Percentiles rank a stretch among this genome's conserved stretches.
phyloP scores from a whole-genome alignment of 805 yeast species.

The Candida coquimbonensis region DNA sequence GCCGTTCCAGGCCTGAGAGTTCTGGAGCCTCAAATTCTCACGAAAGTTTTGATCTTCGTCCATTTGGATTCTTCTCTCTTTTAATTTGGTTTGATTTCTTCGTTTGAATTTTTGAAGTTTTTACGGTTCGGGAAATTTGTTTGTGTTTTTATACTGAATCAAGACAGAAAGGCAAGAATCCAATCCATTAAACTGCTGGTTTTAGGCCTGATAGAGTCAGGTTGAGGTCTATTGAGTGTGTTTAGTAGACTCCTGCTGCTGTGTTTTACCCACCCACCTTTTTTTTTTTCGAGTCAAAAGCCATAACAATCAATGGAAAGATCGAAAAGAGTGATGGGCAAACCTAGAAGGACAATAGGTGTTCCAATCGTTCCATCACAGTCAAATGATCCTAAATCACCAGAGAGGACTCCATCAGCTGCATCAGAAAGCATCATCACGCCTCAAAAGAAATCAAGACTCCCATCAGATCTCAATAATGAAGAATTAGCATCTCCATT shows the following conservation, averaged over 20 bases:
- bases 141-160: no score
- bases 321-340: conserved; percentile 1
- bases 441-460: background rate
- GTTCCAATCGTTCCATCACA: background rate
- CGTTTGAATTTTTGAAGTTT: no score
- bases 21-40: conserved; percentile 8
- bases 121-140: no score
- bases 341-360: conserved; percentile 4
- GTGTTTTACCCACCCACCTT: no score
- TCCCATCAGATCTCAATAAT: background rate
- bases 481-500: conserved; percentile 2
- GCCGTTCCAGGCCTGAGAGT: conserved; percentile 18
- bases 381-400: background rate
- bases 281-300: background rate
- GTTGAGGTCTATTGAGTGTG: no score
- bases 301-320: background rate
- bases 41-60: conserved; percentile 3
- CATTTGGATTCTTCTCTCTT: background rate
- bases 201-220: no score
- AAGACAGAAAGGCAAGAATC: no score
- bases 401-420: background rate
- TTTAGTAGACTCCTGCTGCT: no score
- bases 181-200: no score
- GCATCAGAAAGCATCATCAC: background rate
- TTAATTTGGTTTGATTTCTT: no score